phyloP scores from a whole-genome alignment of 352 stramenopile species.

The Phytopythium cucurbitacearum region DNA sequence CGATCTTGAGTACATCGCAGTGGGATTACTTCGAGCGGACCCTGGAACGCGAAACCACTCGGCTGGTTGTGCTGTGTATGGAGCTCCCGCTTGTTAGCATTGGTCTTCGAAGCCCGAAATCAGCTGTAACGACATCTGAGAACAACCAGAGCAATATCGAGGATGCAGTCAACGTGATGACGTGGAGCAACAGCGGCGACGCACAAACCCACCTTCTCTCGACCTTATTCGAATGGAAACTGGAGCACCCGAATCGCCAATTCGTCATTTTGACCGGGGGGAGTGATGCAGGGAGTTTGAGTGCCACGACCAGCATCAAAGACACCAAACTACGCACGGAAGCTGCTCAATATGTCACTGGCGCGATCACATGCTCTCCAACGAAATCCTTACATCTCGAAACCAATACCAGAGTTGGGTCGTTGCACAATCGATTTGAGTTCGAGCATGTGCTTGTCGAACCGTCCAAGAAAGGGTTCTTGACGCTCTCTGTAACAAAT shows the following conservation, averaged over 20 bases:
- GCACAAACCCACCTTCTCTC: slow-evolving; percentile 42
- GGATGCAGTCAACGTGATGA: slow-evolving; percentile 10
- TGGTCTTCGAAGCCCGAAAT: not conserved
- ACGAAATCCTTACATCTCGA: too few relatives aligned
- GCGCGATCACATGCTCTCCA: slow-evolving; percentile 21
- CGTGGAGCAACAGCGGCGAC: slow-evolving; percentile 32
- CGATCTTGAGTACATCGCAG: slow-evolving; percentile 48
- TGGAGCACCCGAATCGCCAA: slow-evolving; percentile 37
- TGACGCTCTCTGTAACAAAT: slow-evolving; percentile 13
- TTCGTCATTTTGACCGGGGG: slow-evolving; percentile 44
- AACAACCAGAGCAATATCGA: slow-evolving; percentile 3
- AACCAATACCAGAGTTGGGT: too few relatives aligned
- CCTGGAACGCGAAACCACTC: slow-evolving; percentile 24
- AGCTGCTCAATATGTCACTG: slow-evolving; percentile 34
- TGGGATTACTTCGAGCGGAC: slow-evolving; percentile 56
- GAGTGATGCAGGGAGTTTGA: slow-evolving; percentile 23
- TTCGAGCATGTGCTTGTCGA: slow-evolving; percentile 35
- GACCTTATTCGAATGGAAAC: slow-evolving; percentile 69
- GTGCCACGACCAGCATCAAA: slow-evolving; percentile 29
- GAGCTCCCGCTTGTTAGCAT: slow-evolving; percentile 51
- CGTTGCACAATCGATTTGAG: slow-evolving; percentile 27
- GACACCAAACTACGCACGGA: slow-evolving; percentile 45
- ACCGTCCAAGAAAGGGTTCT: slow-evolving; percentile 22
- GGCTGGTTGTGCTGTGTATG: slow-evolving; percentile 41
- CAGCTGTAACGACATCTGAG: not conserved